Evolutionary conservation across 371 early-diverging fungal species (phyloP), one percentile per base, ranked within the genome.

Genomic region (Mucor circinelloides): DNA sequence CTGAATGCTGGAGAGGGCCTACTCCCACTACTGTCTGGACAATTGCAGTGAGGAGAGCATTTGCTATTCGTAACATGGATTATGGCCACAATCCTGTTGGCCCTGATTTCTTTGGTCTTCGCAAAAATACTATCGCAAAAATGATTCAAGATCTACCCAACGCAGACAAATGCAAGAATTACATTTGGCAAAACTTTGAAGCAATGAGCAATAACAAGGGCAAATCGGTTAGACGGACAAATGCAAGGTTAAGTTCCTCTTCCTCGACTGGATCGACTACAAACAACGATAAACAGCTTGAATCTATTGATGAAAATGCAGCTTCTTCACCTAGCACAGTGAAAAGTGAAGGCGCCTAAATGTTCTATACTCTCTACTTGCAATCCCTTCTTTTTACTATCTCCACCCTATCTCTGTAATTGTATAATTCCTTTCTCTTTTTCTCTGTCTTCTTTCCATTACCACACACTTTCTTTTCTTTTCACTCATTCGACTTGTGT

Each of bases 31-130:
- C 76, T n/a, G 78, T 78, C 6, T 78, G 78, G 77, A 76, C 77
- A 1, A 76, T 76, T 56, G 77, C 74, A 10, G 77, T 76, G 38
- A 67, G 77, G 68, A 76, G 78, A 52, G 78, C 78, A 1, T 78
- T 78, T 71, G 82, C 85, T 15, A 85, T 96, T 65, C 88, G 93
- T 42, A 89, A 92, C 55, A 85, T 89, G 46, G 90, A 90, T 34
- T 89, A 90, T 67, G 88, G 90, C 12, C 91, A 91, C 55, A 89
- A 91, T 23, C 91, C 92, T 27, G 91, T 91, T 0, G 96, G 96
- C 2, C 95, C 95, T 3, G 96, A 96, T 59, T 94, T 89, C 67
- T 95, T 91, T 81, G 96, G 95, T 0, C 88, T 95, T 60, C 84
- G 95, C 19, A 90, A 93, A 58, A 92, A 93, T 13, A 92, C 93